Evolutionary conservation across 129 eudicot genomes (phyloP).

Genomic region (Solidago caesia): DNA sequence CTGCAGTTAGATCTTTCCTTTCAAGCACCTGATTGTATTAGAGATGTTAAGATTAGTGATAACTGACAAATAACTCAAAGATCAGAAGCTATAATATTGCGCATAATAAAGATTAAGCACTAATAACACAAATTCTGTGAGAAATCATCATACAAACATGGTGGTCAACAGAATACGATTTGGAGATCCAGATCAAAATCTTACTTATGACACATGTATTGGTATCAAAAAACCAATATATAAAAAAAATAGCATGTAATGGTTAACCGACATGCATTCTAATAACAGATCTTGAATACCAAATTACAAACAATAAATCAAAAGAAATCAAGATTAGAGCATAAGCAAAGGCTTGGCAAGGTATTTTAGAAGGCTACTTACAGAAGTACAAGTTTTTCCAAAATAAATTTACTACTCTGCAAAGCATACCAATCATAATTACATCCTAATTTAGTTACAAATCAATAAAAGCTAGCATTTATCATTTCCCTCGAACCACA

Average conservation of each 20-base stretch:
- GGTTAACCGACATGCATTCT: conserved; percentile 2
- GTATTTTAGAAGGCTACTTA: conserved; percentile 2
- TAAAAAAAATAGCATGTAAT: neutral
- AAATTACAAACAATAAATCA: neutral
- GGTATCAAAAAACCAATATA: neutral
- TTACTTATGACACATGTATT: neutral
- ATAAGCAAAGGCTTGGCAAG: conserved; percentile 6
- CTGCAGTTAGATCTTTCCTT: conserved; percentile 45
- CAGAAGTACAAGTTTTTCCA: neutral
- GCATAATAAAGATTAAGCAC: neutral
- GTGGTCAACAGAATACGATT: neutral
- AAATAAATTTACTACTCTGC: conserved; percentile 17
- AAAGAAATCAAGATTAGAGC: neutral
- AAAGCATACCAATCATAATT: neutral
- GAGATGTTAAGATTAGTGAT: conserved; percentile 9
- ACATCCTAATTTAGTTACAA: neutral
- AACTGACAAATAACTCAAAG: too few relatives aligned
- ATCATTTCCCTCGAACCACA: too few relatives aligned
- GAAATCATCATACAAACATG: neutral
- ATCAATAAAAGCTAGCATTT: too few relatives aligned
- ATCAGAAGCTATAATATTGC: neutral
- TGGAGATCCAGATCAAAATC: neutral
- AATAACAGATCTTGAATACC: neutral
- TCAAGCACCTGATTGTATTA: conserved; percentile 64
- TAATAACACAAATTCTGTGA: neutral